phyloP scores from a whole-genome alignment of 371 early-diverging fungal genomes.

The Haplosporangium sp. region DNA sequence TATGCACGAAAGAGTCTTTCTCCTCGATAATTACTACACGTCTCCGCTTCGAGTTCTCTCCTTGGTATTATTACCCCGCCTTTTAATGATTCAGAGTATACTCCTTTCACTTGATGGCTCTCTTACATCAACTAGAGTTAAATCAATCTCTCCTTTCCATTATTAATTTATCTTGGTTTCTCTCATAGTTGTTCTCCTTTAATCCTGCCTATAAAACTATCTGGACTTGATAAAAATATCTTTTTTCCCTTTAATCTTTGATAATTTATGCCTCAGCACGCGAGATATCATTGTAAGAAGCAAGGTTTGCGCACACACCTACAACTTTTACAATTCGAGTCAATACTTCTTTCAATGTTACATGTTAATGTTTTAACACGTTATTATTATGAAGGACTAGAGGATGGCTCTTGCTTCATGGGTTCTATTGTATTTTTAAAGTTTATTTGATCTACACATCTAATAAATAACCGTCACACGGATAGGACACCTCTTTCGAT shows the following conservation, averaged over 20 bases:
- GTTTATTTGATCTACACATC: not conserved
- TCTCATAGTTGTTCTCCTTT: slow-evolving; percentile 1
- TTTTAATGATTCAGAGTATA: not conserved
- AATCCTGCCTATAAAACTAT: not conserved
- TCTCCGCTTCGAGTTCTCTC: not conserved
- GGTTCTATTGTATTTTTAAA: no score
- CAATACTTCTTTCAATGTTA: no score
- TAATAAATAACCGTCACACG: slow-evolving; percentile 40
- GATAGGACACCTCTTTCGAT: slow-evolving; percentile 41
- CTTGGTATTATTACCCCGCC: not conserved
- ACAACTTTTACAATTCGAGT: no score
- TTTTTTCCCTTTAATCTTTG: not conserved
- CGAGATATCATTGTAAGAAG: not conserved
- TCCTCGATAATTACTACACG: slow-evolving; percentile 4
- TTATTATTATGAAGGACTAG: no score
- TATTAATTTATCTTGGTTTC: not conserved
- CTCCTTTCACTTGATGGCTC: not conserved
- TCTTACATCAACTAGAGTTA: not conserved
- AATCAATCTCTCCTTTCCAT: not conserved
- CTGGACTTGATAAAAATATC: not conserved
- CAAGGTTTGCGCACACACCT: no score
- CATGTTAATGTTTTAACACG: no score
- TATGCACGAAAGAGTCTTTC: not conserved
- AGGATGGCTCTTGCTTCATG: no score
- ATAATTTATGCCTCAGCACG: not conserved